Evolutionary conservation across 805 yeast species (phyloP).

Genomic region (Lipomyces kockii): DNA sequence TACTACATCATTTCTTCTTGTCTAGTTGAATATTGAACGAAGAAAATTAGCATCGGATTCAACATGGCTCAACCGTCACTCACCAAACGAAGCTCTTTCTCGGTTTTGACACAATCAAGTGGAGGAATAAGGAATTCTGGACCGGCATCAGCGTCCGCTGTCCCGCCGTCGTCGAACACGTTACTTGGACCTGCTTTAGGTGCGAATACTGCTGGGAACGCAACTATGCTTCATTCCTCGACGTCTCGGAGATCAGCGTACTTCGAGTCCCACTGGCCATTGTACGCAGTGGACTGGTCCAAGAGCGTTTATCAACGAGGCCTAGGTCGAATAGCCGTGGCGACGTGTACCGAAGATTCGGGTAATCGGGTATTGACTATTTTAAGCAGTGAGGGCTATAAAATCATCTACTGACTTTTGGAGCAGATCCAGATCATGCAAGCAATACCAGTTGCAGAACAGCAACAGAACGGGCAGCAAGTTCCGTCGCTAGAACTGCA

Average conservation of each 20-base stretch:
- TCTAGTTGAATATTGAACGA: neutral
- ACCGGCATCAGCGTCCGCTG: constrained; percentile 15
- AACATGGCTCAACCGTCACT: constrained; percentile 28
- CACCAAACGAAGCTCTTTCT: constrained; percentile 29
- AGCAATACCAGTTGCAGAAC: constrained; percentile 29
- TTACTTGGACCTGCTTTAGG: neutral
- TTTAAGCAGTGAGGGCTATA: neutral
- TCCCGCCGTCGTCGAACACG: constrained; percentile 4
- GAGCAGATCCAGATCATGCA: constrained; percentile 40
- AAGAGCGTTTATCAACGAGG: constrained; percentile 43
- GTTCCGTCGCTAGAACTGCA: constrained; percentile 49
- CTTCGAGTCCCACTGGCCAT: constrained; percentile 56
- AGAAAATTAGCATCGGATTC: neutral
- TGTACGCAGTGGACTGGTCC: constrained; percentile 61
- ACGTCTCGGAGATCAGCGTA: constrained; percentile 44
- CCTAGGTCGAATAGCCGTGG: constrained; percentile 61
- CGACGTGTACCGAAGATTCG: constrained; percentile 80
- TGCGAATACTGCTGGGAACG: neutral
- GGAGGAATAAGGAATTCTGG: constrained; percentile 13
- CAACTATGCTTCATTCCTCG: constrained; percentile 2
- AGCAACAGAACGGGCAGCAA: constrained; percentile 40
- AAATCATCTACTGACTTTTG: neutral
- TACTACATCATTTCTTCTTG: neutral
- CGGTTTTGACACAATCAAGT: constrained; percentile 20
- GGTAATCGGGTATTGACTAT: constrained; percentile 56